Conservation (phyloP, 768 basidiomycete genomes). For the Trametes punicea region DNA sequence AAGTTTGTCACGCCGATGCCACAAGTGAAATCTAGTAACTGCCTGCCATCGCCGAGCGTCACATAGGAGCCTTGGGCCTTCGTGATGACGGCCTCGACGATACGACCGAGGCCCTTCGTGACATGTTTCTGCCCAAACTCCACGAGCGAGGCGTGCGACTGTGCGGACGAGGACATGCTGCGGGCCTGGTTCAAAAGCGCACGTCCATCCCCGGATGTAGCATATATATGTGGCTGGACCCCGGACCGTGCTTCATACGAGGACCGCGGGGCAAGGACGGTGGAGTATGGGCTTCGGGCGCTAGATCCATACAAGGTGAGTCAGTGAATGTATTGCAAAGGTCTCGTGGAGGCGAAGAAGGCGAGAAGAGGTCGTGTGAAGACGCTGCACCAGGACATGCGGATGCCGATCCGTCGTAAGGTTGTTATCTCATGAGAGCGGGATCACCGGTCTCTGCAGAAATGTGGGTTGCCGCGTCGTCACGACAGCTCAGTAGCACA, state of each 20-base stretch:
- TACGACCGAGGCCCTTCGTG: constrained; percentile 41
- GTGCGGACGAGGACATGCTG: constrained; percentile 16
- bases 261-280: background rate
- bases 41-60: constrained; percentile 65
- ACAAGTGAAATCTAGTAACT: constrained; percentile 79
- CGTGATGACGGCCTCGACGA: constrained; percentile 53
- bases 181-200: constrained; percentile 1
- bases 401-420: too few species aligned
- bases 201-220: background rate
- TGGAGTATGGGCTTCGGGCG: constrained; percentile 3
- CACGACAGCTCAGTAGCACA: too few species aligned
- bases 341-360: background rate
- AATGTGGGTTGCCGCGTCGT: too few species aligned
- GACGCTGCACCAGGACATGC: too few species aligned
- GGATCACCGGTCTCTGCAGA: too few species aligned
- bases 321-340: background rate
- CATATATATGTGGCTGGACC: constrained; percentile 6
- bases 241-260: background rate
- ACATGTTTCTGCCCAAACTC: constrained; percentile 44
- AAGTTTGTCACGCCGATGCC: constrained; percentile 88
- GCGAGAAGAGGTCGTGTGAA: background rate
- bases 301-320: background rate
- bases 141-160: constrained; percentile 23
- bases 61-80: constrained; percentile 76
- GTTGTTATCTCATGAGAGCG: too few species aligned